Conservation (phyloP, 176 grass and related monocot genomes). For the Triticum aestivum region DNA sequence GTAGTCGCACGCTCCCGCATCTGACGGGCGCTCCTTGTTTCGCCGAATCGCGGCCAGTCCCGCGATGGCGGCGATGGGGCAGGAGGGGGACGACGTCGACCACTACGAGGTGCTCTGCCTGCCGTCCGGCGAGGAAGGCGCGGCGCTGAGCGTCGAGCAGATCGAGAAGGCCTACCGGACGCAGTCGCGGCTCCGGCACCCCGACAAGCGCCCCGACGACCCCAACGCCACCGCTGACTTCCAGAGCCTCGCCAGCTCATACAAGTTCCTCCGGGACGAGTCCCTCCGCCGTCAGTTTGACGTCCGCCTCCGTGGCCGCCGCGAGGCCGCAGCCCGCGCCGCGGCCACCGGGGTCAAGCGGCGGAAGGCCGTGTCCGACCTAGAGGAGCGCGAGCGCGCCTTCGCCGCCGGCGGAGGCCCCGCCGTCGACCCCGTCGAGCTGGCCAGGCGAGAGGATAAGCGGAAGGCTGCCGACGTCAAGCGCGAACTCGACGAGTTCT, state of each 20-base stretch:
- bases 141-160: slow-evolving; percentile 51
- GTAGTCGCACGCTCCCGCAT: not conserved
- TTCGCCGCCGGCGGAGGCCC: slow-evolving; percentile 18
- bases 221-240: slow-evolving; percentile 90
- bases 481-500: slow-evolving; percentile 53
- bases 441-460: slow-evolving; percentile 1
- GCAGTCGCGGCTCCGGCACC: slow-evolving; percentile 68
- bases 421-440: slow-evolving; percentile 40
- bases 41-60: not conserved
- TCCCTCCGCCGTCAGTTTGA: slow-evolving; percentile 59
- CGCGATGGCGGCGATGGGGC: not conserved
- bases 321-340: slow-evolving; percentile 15
- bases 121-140: slow-evolving; percentile 64
- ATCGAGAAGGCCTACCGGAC: slow-evolving; percentile 78
- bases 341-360: slow-evolving; percentile 53
- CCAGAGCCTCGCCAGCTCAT: slow-evolving; percentile 31
- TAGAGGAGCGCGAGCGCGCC: slow-evolving; percentile 79
- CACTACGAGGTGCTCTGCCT: slow-evolving; percentile 76
- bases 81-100: slow-evolving; percentile 51
- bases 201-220: slow-evolving; percentile 76
- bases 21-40: not conserved
- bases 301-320: slow-evolving; percentile 49
- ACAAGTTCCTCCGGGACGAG: slow-evolving; percentile 74
- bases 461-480: slow-evolving; percentile 48
- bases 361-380: slow-evolving; percentile 62